Percentiles rank a stretch among this genome's conserved stretches.
Evolutionary conservation across 768 basidiomycete genomes (phyloP).

Genomic region (Phylloporus sp.): DNA sequence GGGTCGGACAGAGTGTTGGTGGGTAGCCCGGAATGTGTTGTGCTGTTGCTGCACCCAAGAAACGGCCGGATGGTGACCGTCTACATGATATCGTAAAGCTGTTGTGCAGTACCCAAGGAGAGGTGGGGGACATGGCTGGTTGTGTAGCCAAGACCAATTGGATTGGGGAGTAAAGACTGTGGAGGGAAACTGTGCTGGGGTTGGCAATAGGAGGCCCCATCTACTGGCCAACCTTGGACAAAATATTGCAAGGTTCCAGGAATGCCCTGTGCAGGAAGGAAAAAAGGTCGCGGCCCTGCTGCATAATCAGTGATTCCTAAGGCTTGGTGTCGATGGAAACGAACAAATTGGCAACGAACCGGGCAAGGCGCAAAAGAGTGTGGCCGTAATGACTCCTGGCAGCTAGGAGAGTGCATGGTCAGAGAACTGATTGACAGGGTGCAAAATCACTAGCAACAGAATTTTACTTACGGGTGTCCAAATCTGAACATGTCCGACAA

Average conservation of each 20-base stretch:
- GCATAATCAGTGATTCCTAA: conserved; percentile 63
- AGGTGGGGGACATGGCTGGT: conserved; percentile 57
- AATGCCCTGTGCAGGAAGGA: conserved; percentile 37
- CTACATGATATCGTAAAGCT: conserved; percentile 64
- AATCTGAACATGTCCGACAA: no score
- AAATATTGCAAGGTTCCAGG: conserved; percentile 42
- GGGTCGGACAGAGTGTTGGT: conserved; percentile 86
- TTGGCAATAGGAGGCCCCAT: conserved; percentile 57
- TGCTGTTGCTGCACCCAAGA: conserved; percentile 77
- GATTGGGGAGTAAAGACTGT: conserved; percentile 50
- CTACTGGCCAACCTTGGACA: conserved; percentile 48
- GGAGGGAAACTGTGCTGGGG: conserved; percentile 54
- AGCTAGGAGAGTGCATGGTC: no score
- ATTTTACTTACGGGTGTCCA: no score
- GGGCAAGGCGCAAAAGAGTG: no score
- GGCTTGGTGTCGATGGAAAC: no score
- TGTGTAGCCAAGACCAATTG: conserved; percentile 49
- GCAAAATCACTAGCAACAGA: no score
- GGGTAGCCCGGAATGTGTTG: conserved; percentile 63
- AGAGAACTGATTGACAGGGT: no score
- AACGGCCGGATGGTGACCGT: conserved; percentile 59
- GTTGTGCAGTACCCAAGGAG: conserved; percentile 68
- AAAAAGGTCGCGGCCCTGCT: conserved; percentile 53
- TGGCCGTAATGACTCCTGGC: no score
- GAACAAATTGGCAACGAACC: no score